Conservation (phyloP, 163 green algal species). For the Botryococcus braunii region DNA sequence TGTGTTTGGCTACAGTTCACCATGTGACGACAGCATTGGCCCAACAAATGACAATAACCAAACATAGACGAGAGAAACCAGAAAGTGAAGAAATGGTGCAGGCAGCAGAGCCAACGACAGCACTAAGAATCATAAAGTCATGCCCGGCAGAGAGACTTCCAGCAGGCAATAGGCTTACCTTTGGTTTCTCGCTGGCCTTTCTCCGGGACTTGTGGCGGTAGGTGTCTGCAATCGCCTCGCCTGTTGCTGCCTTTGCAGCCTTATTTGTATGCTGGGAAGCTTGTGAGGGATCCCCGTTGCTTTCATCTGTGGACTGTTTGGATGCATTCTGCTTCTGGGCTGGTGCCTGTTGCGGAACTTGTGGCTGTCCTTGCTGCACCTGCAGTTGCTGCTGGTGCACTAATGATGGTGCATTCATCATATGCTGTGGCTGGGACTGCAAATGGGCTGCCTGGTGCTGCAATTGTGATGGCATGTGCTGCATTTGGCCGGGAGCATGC, state of each 20-base stretch:
- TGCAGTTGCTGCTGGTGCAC: too few relatives aligned
- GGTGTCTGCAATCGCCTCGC: neutral
- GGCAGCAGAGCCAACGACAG: too few relatives aligned
- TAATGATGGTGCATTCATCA: too few relatives aligned
- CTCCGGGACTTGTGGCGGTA: slow-evolving; percentile 5
- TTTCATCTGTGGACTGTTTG: neutral
- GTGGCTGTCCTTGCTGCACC: neutral
- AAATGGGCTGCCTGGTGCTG: too few relatives aligned
- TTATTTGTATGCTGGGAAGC: neutral
- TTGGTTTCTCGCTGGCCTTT: slow-evolving; percentile 13
- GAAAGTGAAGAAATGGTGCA: neutral
- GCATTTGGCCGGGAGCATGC: too few relatives aligned
- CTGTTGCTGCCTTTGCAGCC: neutral
- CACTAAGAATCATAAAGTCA: too few relatives aligned
- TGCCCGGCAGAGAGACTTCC: too few relatives aligned
- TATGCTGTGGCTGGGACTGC: too few relatives aligned
- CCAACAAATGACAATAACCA: neutral
- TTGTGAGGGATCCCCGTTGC: neutral
- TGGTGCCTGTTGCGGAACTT: neutral
- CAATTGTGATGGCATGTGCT: too few relatives aligned
- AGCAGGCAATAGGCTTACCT: too few relatives aligned
- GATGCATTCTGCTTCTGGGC: neutral
- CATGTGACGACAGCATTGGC: neutral
- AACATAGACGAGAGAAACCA: neutral
- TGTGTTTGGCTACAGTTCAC: too few relatives aligned